Base-by-base conservation (phyloP, 257 asterid genomes). In the Ocimum tenuiflorum region DNA sequence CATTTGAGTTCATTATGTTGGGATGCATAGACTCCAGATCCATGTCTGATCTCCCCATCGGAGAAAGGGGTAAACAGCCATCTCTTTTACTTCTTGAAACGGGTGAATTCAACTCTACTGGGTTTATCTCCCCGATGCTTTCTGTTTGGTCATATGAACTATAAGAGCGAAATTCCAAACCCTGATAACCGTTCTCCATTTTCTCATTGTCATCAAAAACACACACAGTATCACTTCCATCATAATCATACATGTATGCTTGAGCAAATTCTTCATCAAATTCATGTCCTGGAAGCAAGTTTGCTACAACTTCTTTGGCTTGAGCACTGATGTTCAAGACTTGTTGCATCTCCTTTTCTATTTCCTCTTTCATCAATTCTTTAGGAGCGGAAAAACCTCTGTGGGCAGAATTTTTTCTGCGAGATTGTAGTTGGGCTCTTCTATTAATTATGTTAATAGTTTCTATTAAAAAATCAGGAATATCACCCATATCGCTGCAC, bases 281-380 rank as follows among this genome's bases (percentile, higher is more conserved):
- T 57, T 73, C 83, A 63, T 77, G 77, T 64, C 76, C 79, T 41
- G 80, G 77, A 73, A 76, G 79, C 47, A 69, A 55, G 73, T 83
- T 82, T 77, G 83, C 79, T 7, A 86, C 73, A 71, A 88, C 79
- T 78, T 82, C 91, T 81, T 88, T 94, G 27, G 79, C 83, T 80
- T 86, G 95, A 78, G 97, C 94, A 77, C 96, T 88, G 54, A 90
- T 19, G 67, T 63, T 63, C 60, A 86, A 74, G 29, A 90, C 77
- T 65, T 61, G 72, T 66, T 86, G 91, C 13, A 85, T 71, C 77
- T 92, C 97, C 14, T 80, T 75, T 52, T 75, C 83, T 31, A 86
- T 72, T 47, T 69, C 81, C 56, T 83, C 83, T 49, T 78, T 69
- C 70, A 62, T 20, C 47, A 42, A 20, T n/a, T 69, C 76, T 63